These are phyloP conservation scores for Stentor roeselii DNA, from an alignment of 73 alveolate genomes.

Conservation along the genomic window DNA sequence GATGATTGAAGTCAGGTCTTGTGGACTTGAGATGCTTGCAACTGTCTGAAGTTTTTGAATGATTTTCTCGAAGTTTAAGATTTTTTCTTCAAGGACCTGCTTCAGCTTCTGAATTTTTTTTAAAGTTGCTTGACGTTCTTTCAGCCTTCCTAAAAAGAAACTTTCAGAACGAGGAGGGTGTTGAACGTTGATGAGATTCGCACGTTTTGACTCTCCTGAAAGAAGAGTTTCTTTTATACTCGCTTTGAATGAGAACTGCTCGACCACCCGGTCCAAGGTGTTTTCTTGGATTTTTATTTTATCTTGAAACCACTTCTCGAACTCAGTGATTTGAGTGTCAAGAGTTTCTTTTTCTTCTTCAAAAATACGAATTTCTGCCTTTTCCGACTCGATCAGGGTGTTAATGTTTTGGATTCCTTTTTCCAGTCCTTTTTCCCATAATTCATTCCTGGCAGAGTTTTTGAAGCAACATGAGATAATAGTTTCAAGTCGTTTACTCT, in stretches of 20 bases:
- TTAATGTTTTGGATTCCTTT: constrained; percentile 46
- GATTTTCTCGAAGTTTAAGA: constrained; percentile 29
- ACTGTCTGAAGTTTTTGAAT: constrained; percentile 44
- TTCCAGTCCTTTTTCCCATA: constrained; percentile 49
- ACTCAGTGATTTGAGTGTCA: constrained; percentile 25
- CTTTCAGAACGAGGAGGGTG: constrained; percentile 35
- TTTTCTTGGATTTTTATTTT: constrained; percentile 38
- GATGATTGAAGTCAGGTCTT: constrained; percentile 41
- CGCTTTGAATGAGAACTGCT: constrained; percentile 36
- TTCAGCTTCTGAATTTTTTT: constrained; percentile 40
- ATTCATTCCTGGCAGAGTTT: constrained; percentile 53
- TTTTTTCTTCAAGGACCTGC: constrained; percentile 39
- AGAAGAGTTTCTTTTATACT: constrained; percentile 29
- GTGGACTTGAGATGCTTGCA: constrained; percentile 47
- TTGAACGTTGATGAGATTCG: constrained; percentile 32
- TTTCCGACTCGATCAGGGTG: constrained; percentile 29
- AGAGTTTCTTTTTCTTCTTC: constrained; percentile 34
- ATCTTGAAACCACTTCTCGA: constrained; percentile 32
- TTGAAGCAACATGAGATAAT: constrained; percentile 39
- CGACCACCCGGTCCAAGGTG: constrained; percentile 45
- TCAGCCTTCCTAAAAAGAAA: constrained; percentile 28
- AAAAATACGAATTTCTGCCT: constrained; percentile 25
- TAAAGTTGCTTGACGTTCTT: constrained; percentile 33
- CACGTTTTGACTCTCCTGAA: constrained; percentile 36
- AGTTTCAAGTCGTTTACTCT: constrained; percentile 45